phyloP scores from a whole-genome alignment of 768 basidiomycete species.

The Termitomyces sp. region DNA sequence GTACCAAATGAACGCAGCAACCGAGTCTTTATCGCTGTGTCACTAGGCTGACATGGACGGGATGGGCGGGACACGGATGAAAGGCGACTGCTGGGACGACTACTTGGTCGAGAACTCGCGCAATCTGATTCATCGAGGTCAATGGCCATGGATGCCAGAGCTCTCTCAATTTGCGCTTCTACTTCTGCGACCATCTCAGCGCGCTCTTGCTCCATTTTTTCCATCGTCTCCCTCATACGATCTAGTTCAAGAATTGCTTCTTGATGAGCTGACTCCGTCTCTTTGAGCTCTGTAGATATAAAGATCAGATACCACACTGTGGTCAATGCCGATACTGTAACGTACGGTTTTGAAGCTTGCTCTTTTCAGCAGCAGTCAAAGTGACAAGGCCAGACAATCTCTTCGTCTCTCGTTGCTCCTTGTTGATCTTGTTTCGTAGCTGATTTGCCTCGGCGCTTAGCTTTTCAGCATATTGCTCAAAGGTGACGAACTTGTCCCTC shows the following conservation, averaged over 20 bases:
- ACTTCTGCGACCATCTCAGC: slow-evolving; percentile 91
- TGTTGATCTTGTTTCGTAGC: slow-evolving; percentile 81
- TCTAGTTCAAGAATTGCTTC: slow-evolving; percentile 79
- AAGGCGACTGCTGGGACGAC: slow-evolving; percentile 65
- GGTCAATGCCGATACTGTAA: slow-evolving; percentile 10
- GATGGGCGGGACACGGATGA: slow-evolving; percentile 49
- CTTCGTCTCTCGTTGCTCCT: slow-evolving; percentile 86
- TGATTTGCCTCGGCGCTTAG: slow-evolving; percentile 84
- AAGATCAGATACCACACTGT: slow-evolving; percentile 5
- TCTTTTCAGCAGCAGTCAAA: slow-evolving; percentile 73
- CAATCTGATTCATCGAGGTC: slow-evolving; percentile 78
- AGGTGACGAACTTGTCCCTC: slow-evolving; percentile 91
- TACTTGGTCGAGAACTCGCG: slow-evolving; percentile 60
- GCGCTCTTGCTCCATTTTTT: slow-evolving; percentile 82
- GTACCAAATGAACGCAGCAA: slow-evolving; percentile 70
- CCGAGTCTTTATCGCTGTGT: slow-evolving; percentile 44
- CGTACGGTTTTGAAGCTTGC: slow-evolving; percentile 74
- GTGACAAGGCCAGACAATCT: slow-evolving; percentile 76
- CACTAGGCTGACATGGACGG: slow-evolving; percentile 57
- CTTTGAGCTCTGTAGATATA: slow-evolving; percentile 55
- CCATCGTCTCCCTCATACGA: slow-evolving; percentile 81
- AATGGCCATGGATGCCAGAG: slow-evolving; percentile 80
- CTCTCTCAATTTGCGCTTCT: slow-evolving; percentile 86
- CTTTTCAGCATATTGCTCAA: slow-evolving; percentile 92
- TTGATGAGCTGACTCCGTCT: slow-evolving; percentile 78